These are phyloP conservation scores for Rhodotorula sp. DNA, from an alignment of 1,284 basidiomycete species.

Conservation along the genomic window DNA sequence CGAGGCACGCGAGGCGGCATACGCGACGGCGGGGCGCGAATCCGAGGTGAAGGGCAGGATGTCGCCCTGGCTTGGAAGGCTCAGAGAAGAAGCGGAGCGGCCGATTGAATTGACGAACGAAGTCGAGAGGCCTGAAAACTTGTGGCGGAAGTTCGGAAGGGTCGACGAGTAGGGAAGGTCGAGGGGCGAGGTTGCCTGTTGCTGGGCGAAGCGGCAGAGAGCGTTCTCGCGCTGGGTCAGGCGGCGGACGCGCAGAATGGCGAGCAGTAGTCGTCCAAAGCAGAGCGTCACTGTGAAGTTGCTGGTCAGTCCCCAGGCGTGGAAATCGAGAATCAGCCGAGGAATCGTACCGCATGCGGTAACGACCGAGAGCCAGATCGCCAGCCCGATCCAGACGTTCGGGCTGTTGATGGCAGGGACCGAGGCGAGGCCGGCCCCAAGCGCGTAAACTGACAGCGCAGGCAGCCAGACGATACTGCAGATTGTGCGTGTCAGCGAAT, in stretches of 20 bases:
- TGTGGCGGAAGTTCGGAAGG: constrained; percentile 18
- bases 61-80: neutral
- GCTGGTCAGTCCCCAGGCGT: too few relatives aligned
- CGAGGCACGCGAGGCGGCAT: constrained; percentile 18
- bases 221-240: constrained; percentile 10
- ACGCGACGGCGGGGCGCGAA: neutral
- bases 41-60: constrained; percentile 2
- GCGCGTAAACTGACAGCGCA: constrained; percentile 7
- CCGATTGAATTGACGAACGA: constrained; percentile 28
- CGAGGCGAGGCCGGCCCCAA: constrained; percentile 27
- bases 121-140: constrained; percentile 30
- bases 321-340: too few relatives aligned
- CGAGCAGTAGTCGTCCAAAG: constrained; percentile 38
- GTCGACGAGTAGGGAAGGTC: constrained; percentile 9
- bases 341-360: constrained; percentile 13
- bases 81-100: constrained; percentile 14
- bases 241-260: constrained; percentile 37
- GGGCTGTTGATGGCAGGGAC: neutral
- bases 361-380: constrained; percentile 19
- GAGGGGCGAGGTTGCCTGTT: constrained; percentile 14
- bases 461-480: constrained; percentile 37
- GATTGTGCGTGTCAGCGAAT: too few relatives aligned
- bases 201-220: constrained; percentile 4
- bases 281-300: constrained; percentile 17
- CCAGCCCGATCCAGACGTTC: constrained; percentile 26